These are phyloP conservation scores for Neonothopanus nambi DNA, from an alignment of 1,284 basidiomycete species.

Conservation along the genomic window DNA sequence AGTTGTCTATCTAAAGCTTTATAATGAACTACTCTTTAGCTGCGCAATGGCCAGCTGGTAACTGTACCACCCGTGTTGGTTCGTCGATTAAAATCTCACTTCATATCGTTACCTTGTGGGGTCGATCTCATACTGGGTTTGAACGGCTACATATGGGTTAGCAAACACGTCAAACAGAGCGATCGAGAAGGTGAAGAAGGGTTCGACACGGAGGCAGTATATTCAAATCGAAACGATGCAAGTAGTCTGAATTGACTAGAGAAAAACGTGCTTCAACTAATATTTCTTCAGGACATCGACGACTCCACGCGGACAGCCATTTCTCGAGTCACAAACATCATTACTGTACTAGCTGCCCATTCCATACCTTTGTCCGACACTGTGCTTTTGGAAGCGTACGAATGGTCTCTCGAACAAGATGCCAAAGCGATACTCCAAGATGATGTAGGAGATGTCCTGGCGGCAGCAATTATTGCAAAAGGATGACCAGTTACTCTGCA, in stretches of 20 bases:
- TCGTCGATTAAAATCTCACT: slow-evolving; percentile 93
- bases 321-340: slow-evolving; percentile 79
- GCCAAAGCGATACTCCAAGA: slow-evolving; percentile 64
- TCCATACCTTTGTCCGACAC: slow-evolving; percentile 82
- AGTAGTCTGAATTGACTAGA: slow-evolving; percentile 34
- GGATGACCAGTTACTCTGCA: slow-evolving; percentile 31
- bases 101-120: slow-evolving; percentile 85
- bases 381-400: slow-evolving; percentile 78
- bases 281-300: slow-evolving; percentile 67
- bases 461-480: slow-evolving; percentile 45
- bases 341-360: slow-evolving; percentile 72
- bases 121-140: slow-evolving; percentile 95
- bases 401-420: slow-evolving; percentile 75
- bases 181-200: slow-evolving; percentile 81
- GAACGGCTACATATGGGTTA: slow-evolving; percentile 98
- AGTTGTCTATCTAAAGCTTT: slow-evolving; percentile 2
- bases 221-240: slow-evolving; percentile 93
- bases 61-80: slow-evolving; percentile 84
- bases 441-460: slow-evolving; percentile 61
- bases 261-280: slow-evolving; percentile 11
- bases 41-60: slow-evolving; percentile 92
- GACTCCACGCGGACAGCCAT: slow-evolving; percentile 78
- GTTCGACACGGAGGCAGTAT: slow-evolving; percentile 92
- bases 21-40: slow-evolving; percentile 43
- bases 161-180: slow-evolving; percentile 74